Evolutionary conservation across 2,329 filamentous ascomycete genomes (phyloP).

Genomic region (Fusarium camptoceras): DNA sequence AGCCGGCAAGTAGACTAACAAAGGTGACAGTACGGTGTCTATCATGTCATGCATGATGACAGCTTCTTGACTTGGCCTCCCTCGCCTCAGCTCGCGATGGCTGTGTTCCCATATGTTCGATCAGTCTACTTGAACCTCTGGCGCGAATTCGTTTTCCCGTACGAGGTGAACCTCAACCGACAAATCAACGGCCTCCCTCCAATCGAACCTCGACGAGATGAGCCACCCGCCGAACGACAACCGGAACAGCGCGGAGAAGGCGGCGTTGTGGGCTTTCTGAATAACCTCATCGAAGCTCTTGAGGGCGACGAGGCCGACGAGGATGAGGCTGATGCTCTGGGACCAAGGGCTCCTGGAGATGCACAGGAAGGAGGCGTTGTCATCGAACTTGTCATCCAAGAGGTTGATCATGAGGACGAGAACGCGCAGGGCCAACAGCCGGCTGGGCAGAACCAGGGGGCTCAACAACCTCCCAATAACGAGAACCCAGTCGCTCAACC

Average conservation of each 20-base stretch:
- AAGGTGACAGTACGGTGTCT: slow-evolving; percentile 59
- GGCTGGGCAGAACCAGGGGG: slow-evolving; percentile 32
- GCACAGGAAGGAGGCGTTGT: slow-evolving; percentile 48
- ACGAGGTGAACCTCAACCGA: slow-evolving; percentile 63
- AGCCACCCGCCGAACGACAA: slow-evolving; percentile 24
- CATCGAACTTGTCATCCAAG: slow-evolving; percentile 52
- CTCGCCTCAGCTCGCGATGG: slow-evolving; percentile 63
- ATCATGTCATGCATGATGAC: slow-evolving; percentile 58
- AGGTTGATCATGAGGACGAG: slow-evolving; percentile 56
- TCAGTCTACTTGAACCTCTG: slow-evolving; percentile 61
- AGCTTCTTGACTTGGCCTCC: slow-evolving; percentile 65
- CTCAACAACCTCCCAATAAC: slow-evolving; percentile 9
- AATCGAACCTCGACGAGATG: slow-evolving; percentile 43
- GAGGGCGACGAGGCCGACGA: slow-evolving; percentile 51
- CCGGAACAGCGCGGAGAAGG: slow-evolving; percentile 45
- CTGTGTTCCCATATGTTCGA: slow-evolving; percentile 61
- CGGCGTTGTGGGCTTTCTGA: slow-evolving; percentile 52
- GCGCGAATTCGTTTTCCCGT: slow-evolving; percentile 57
- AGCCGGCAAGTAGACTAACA: not conserved
- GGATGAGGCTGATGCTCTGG: slow-evolving; percentile 36
- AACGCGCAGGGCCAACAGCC: slow-evolving; percentile 49
- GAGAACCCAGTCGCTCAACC: slow-evolving; percentile 6
- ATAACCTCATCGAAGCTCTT: slow-evolving; percentile 53
- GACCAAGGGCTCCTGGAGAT: slow-evolving; percentile 31
- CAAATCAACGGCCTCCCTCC: slow-evolving; percentile 57